Base-by-base conservation (phyloP, 2,329 filamentous ascomycete species). In the Fusarium sp. region DNA sequence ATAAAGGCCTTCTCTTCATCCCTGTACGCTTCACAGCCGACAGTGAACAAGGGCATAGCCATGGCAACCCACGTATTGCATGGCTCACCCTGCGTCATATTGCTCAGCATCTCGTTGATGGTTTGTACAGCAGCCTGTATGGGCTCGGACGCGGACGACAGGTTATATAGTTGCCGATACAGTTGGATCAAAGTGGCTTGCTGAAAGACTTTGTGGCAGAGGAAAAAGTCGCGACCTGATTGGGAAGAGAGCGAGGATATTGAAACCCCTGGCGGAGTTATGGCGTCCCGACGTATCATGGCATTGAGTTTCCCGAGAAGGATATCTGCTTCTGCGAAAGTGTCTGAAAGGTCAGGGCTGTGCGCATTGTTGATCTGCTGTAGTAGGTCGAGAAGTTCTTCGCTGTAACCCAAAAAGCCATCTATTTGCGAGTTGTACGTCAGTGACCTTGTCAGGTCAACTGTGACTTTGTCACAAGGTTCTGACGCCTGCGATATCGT, bases 61-160 rank as follows among this genome's bases (percentile, higher is more conserved):
- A 73, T 73, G 0, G 71, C 71, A 3, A 73, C 71, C 71, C 71
- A 73, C 0, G 71, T 72, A n/a, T 72, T 70, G 7, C 71, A 72
- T 0, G 71, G 70, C 15, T 72, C 63, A 0, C 71, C 71, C 11
- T 73, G 71, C 0, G 67, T 61, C 71, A 73, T 73, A 3, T 68
- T 69, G 6, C 42, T 61, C 0, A 73, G 61, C 68, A 73, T 72
- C 0, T 19, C 51, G 3, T 56, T 61, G 0, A 73, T 72, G 0
- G 40, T 53, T 0, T 45, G 12, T 2, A 73, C 47, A 0, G 71
- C 71, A 5, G 39, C 24, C 3, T 61, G 65, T 10, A 73, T 68
- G 0, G 40, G 51, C 2, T 56, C 24, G 0, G 71, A 70, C 0
- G 55, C 35, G 0, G 71, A 73, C 0, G 70, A 53, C 0, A 71